A percentile compares a stretch with the other conserved stretches of the same genome.
Evolutionary conservation across 768 basidiomycete species (phyloP).

Genomic region (Baorangia bicolor): DNA sequence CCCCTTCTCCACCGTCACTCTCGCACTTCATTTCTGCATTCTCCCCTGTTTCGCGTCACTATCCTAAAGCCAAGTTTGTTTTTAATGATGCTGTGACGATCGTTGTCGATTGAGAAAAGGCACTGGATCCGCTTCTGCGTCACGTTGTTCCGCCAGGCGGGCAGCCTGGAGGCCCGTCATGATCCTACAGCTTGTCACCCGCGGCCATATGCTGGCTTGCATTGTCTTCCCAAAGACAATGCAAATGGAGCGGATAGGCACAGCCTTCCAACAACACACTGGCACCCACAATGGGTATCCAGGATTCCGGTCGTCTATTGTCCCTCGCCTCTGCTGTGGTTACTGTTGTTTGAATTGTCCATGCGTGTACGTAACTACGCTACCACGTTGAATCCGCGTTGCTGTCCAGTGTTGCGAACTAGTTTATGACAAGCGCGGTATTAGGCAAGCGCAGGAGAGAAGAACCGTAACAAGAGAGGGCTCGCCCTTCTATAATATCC

Average conservation of each 20-base stretch:
- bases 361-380: constrained; percentile 25
- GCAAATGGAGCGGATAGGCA: constrained; percentile 1
- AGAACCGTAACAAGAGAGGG: background rate
- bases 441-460: constrained; percentile 1
- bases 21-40: constrained; percentile 2
- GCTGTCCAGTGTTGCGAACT: constrained; percentile 5
- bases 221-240: constrained; percentile 11
- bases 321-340: background rate
- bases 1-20: background rate
- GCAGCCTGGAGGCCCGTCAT: constrained; percentile 18
- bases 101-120: background rate
- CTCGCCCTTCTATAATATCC: constrained; percentile 17
- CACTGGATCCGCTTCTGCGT: constrained; percentile 11
- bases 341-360: constrained; percentile 8
- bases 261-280: background rate
- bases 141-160: constrained; percentile 20
- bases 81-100: constrained; percentile 5
- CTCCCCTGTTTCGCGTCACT: constrained; percentile 2
- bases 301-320: constrained; percentile 12
- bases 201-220: background rate
- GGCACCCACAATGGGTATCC: constrained; percentile 16
- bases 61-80: background rate
- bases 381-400: constrained; percentile 28
- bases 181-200: constrained; percentile 20
- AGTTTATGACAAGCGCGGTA: background rate